phyloP scores from a whole-genome alignment of 441 rosid genomes.

The Adansonia grandidieri region DNA sequence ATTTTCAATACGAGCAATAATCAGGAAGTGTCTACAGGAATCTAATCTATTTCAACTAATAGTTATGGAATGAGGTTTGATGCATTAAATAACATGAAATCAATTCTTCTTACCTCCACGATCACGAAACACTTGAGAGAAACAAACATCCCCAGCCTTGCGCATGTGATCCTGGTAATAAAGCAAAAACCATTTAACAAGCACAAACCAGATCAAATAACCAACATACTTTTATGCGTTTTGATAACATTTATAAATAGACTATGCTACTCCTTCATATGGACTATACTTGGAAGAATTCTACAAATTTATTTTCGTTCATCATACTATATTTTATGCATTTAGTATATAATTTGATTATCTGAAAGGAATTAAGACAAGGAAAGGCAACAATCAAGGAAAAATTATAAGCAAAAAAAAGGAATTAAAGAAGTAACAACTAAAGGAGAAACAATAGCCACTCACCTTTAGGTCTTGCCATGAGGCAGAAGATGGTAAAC shows the following conservation, averaged over 20 bases:
- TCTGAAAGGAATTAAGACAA: neutral
- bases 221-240: neutral
- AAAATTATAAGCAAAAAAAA: neutral
- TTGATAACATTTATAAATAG: neutral
- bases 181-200: neutral
- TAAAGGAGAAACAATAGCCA: neutral
- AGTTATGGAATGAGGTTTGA: neutral
- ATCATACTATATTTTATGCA: neutral
- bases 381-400: neutral
- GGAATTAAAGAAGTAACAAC: too few species aligned
- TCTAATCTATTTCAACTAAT: neutral
- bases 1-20: neutral
- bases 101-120: constrained; percentile 61
- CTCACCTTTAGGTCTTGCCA: constrained; percentile 96
- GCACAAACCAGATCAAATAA: neutral
- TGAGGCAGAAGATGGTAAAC: constrained; percentile 88
- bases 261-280: neutral
- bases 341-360: neutral
- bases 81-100: neutral
- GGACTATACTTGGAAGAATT: neutral
- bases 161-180: constrained; percentile 89
- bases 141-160: constrained; percentile 91
- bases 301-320: neutral
- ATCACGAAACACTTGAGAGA: constrained; percentile 90
- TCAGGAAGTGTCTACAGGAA: neutral